Percentiles rank a stretch among this genome's conserved stretches.
Evolutionary conservation across 495 filamentous ascomycete species (phyloP).

Genomic region (Hyaloscypha hepaticicola): DNA sequence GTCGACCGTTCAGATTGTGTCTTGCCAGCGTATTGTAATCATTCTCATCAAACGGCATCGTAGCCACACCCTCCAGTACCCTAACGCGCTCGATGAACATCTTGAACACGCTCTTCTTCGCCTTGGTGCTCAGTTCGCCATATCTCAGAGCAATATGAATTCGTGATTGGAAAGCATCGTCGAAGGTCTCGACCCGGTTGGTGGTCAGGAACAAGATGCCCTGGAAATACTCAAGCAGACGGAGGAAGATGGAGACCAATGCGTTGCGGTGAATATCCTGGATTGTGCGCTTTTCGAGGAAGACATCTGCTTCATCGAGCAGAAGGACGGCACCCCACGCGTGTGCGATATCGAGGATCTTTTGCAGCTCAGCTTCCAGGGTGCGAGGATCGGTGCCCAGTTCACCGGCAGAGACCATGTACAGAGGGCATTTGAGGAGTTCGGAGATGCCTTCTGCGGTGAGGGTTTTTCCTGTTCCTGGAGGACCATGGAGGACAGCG

Average conservation of each 20-base stretch:
- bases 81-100: slow-evolving; percentile 73
- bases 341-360: slow-evolving; percentile 84
- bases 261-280: slow-evolving; percentile 75
- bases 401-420: slow-evolving; percentile 82
- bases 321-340: slow-evolving; percentile 82
- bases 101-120: slow-evolving; percentile 83
- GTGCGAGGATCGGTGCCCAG: slow-evolving; percentile 76
- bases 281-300: slow-evolving; percentile 69
- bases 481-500: slow-evolving; percentile 75
- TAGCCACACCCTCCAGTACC: slow-evolving; percentile 59
- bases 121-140: slow-evolving; percentile 69
- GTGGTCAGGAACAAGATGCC: slow-evolving; percentile 80
- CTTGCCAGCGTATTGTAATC: slow-evolving; percentile 67
- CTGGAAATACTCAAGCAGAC: slow-evolving; percentile 64
- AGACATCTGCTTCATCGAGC: slow-evolving; percentile 78
- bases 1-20: slow-evolving; percentile 81
- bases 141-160: slow-evolving; percentile 74
- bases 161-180: slow-evolving; percentile 59
- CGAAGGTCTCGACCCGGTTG: slow-evolving; percentile 72
- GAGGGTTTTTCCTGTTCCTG: slow-evolving; percentile 85
- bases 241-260: slow-evolving; percentile 73
- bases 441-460: slow-evolving; percentile 88
- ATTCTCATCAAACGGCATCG: slow-evolving; percentile 61
- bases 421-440: slow-evolving; percentile 76
- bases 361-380: slow-evolving; percentile 76